phyloP scores from a whole-genome alignment of 2,329 filamentous ascomycete genomes.

The Cryphonectria nitschkei region DNA sequence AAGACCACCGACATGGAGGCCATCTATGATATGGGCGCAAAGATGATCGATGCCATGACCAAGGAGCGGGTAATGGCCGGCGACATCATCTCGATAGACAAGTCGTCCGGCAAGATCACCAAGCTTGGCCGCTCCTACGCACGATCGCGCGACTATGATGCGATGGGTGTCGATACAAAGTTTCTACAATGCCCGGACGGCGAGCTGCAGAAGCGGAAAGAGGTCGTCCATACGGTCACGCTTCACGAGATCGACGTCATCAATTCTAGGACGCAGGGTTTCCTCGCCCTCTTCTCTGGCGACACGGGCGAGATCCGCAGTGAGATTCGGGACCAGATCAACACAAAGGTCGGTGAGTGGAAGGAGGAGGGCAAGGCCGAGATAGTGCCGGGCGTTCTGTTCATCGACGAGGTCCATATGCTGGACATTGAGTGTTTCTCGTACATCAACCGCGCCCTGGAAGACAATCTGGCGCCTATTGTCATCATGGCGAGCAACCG shows the following conservation, averaged over 20 bases:
- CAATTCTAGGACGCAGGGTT: conserved; percentile 98
- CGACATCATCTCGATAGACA: conserved; percentile 98
- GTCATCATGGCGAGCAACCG: conserved; percentile 99
- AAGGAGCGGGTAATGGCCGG: conserved; percentile 99
- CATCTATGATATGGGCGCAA: conserved; percentile 98
- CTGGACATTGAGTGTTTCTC: conserved; percentile 99
- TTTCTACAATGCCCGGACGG: conserved; percentile 98
- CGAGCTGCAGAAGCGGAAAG: conserved; percentile 94
- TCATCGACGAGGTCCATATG: conserved; percentile 99
- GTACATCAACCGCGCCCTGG: conserved; percentile 95
- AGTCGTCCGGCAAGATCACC: conserved; percentile 96
- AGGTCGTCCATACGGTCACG: conserved; percentile 95
- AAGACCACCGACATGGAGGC: conserved; percentile 99
- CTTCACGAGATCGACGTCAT: conserved; percentile 99
- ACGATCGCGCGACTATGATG: conserved; percentile 95
- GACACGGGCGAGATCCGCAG: conserved; percentile 97
- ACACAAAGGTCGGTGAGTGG: conserved; percentile 98
- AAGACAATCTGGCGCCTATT: conserved; percentile 92
- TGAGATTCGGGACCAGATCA: conserved; percentile 98
- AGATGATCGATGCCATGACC: conserved; percentile 99
- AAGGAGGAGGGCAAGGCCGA: conserved; percentile 99
- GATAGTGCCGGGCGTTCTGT: conserved; percentile 94
- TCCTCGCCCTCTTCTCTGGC: conserved; percentile 94
- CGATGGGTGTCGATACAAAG: conserved; percentile 97
- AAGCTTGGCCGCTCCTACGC: conserved; percentile 96